Conservation (phyloP, 495 filamentous ascomycete species). For the Penicillium subrubescens region DNA sequence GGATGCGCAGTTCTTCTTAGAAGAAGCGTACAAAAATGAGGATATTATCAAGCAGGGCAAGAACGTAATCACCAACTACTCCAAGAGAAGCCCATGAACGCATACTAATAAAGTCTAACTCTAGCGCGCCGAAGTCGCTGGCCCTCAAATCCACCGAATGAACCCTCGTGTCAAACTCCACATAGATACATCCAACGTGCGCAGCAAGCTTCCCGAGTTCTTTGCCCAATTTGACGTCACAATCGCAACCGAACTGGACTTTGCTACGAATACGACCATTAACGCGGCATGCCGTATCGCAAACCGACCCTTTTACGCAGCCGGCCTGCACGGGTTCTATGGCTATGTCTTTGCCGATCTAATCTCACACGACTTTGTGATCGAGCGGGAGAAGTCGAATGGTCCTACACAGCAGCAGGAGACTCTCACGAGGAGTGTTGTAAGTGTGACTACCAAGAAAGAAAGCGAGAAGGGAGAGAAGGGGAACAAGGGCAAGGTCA, state of each 20-base stretch:
- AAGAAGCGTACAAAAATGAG: constrained; percentile 52
- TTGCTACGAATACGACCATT: constrained; percentile 69
- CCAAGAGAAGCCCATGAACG: too few species aligned
- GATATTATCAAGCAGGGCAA: constrained; percentile 58
- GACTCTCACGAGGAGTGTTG: constrained; percentile 73
- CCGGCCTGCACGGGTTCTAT: constrained; percentile 84
- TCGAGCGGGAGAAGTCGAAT: constrained; percentile 83
- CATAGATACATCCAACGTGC: constrained; percentile 66
- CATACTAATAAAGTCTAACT: not conserved
- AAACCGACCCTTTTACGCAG: constrained; percentile 82
- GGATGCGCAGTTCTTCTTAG: constrained; percentile 85
- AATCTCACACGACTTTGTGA: constrained; percentile 81
- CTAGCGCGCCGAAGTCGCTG: constrained; percentile 80
- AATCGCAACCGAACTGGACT: constrained; percentile 88
- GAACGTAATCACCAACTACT: constrained; percentile 56
- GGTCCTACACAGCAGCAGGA: constrained; percentile 67
- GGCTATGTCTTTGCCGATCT: constrained; percentile 95
- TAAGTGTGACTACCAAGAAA: constrained; percentile 70
- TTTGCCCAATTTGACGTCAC: constrained; percentile 79
- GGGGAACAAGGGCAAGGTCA: constrained; percentile 50
- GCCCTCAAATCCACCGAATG: constrained; percentile 74
- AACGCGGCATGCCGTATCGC: constrained; percentile 80
- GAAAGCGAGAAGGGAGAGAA: constrained; percentile 49
- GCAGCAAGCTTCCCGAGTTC: constrained; percentile 65
- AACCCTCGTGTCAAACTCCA: constrained; percentile 86